phyloP scores from a whole-genome alignment of 805 yeast species.

The Dipodascus albidus region DNA sequence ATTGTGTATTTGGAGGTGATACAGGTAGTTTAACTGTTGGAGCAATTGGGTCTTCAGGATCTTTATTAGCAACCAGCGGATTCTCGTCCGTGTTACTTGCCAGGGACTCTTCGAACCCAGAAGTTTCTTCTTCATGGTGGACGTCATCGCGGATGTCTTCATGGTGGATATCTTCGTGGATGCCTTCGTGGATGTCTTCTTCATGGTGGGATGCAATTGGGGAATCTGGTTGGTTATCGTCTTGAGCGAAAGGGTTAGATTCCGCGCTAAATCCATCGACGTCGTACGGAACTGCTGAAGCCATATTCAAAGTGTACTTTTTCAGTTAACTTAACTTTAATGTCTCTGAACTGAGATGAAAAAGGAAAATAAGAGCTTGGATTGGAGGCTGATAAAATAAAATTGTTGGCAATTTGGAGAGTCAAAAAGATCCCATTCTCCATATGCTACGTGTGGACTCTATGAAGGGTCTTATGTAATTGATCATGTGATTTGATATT shows the following conservation, averaged over 20 bases:
- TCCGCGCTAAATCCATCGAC: slow-evolving; percentile 41
- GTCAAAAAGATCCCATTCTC: no score
- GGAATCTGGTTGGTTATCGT: slow-evolving; percentile 13
- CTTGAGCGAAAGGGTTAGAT: slow-evolving; percentile 52
- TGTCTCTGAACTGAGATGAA: background rate
- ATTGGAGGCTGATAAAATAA: background rate
- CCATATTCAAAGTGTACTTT: slow-evolving; percentile 23
- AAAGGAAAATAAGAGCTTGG: no score
- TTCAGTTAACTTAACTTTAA: no score
- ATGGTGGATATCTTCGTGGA: slow-evolving; percentile 17
- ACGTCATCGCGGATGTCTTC: background rate
- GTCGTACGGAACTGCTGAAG: slow-evolving; percentile 35
- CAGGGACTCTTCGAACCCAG: background rate
- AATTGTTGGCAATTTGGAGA: background rate
- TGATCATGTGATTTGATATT: background rate
- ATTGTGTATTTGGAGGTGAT: slow-evolving; percentile 10
- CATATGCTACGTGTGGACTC: background rate
- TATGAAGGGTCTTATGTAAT: background rate
- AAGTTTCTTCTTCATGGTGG: background rate
- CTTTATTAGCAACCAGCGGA: no score
- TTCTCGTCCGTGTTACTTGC: background rate
- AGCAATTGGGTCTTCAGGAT: no score
- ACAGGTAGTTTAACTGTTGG: background rate
- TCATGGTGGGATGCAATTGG: slow-evolving; percentile 4
- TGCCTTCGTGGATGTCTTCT: background rate